Percentiles rank a stretch among this genome's conserved stretches.
These are phyloP conservation scores for Colletotrichum tanaceti DNA, from an alignment of 2,329 filamentous ascomycete genomes.

Conservation along the genomic window DNA sequence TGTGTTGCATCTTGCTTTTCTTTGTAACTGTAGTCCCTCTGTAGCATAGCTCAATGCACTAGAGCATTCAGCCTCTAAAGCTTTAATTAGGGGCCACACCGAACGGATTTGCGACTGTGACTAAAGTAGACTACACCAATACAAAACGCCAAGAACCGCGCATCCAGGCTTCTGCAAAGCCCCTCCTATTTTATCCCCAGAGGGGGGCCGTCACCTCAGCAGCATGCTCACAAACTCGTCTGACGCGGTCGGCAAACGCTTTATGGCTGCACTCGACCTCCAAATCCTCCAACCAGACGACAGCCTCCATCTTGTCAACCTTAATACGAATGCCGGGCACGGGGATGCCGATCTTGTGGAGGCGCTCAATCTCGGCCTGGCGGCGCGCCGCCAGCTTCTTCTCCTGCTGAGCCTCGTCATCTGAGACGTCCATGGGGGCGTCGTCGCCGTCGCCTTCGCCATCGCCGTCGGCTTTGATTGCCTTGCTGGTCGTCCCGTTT, in stretches of 20 bases:
- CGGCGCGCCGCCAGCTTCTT: constrained; percentile 66
- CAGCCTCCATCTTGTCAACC: constrained; percentile 88
- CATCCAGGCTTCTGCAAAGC: background rate
- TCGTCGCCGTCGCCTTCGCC: constrained; percentile 42
- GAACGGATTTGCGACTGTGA: constrained; percentile 10
- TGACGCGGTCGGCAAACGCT: constrained; percentile 84
- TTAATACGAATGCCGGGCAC: constrained; percentile 89
- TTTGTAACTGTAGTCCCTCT: constrained; percentile 41
- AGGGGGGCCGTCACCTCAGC: constrained; percentile 87
- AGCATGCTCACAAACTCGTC: constrained; percentile 88
- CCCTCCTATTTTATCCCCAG: constrained; percentile 57
- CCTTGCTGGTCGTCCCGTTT: constrained; percentile 44
- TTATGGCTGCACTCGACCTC: constrained; percentile 88
- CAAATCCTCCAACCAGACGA: constrained; percentile 90
- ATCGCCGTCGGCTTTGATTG: constrained; percentile 46
- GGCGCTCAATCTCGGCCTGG: constrained; percentile 76
- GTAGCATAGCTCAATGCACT: constrained; percentile 41
- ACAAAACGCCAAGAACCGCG: constrained; percentile 11
- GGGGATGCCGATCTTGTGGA: constrained; percentile 87
- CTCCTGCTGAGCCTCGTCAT: constrained; percentile 44
- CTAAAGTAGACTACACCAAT: constrained; percentile 10
- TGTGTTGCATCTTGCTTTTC: constrained; percentile 31
- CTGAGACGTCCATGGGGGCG: constrained; percentile 40
- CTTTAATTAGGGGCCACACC: background rate
- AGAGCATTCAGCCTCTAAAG: constrained; percentile 29